Evolutionary conservation across 352 stramenopile species (phyloP), one percentile per base, ranked within the genome.

Genomic region (Globisporangium splendens): DNA sequence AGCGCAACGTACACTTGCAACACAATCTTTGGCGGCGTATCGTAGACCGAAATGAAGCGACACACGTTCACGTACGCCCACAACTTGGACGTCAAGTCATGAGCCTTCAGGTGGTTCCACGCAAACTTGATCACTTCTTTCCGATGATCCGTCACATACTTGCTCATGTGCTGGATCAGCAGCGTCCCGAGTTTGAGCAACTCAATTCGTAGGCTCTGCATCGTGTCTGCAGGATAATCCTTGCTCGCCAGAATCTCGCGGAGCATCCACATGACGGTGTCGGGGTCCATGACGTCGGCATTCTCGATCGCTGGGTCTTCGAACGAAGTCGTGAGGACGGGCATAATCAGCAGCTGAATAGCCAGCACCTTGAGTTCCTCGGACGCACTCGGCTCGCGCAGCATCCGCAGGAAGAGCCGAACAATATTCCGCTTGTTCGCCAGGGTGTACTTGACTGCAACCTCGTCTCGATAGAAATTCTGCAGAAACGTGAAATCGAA

Each of bases 51-150:
- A 46, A 99, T 98, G 71, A 99, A 99, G 11, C 89, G 85, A 50
- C 95, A 98, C 0, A 99, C 86, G 65, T 98, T 98, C 53, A 99
- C 83, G 65, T 99, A 99, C 39, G 95, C 96, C 90, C 95, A 98
- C 39, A 98, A 84, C 70, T 99, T 99, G 8, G 91, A 98, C 13
- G 80, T 95, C 38, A 95, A 60, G 67, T 99, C 92, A 18, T 98
- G 90, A 1, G 86, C 89, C 72, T 99, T 99, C 18, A 99, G 75
- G 62, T 98, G 83, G 60, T 95, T 96, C 96, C 95, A 99, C 35
- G 97, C 96, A 85, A 98, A 99, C 72, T 99, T 99, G 53, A 99
- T 96, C 47, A 99, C 88, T 69, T 99, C 95, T 56, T 98, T 98
- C 57, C 94, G 77, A 61, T 98, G 85, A 15, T 97, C 84, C 7